Conservation (phyloP, 164 flowering plant genomes). For the Vitis rupestris region DNA sequence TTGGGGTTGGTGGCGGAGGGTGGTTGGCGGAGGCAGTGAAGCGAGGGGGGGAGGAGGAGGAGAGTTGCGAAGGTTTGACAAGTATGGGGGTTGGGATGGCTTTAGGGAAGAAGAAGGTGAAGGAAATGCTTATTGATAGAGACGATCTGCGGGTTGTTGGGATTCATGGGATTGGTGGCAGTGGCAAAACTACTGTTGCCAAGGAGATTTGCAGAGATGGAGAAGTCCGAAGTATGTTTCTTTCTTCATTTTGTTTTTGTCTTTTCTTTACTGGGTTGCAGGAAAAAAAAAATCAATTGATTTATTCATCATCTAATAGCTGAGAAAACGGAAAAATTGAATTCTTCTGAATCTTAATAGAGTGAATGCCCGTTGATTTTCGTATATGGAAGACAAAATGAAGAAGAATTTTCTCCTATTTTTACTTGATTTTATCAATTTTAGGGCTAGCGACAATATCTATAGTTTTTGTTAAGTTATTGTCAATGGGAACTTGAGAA, state of each 20-base stretch:
- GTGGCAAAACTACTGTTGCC: constrained; percentile 80
- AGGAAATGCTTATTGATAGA: constrained; percentile 53
- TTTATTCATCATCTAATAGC: too few relatives aligned
- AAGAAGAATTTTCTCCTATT: too few relatives aligned
- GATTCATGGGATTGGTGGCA: constrained; percentile 75
- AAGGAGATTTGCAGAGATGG: constrained; percentile 54
- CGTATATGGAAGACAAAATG: too few relatives aligned
- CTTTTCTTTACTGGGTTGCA: not conserved
- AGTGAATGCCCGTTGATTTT: too few relatives aligned
- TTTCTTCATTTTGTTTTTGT: not conserved
- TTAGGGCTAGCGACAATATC: too few relatives aligned
- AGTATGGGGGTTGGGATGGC: constrained; percentile 36
- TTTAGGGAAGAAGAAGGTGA: constrained; percentile 61
- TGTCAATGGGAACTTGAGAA: too few relatives aligned
- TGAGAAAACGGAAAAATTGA: too few relatives aligned
- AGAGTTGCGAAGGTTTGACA: constrained; percentile 9
- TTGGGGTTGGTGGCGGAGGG: constrained; percentile 35
- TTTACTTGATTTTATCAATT: too few relatives aligned
- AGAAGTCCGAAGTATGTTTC: constrained; percentile 47
- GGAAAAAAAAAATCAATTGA: too few relatives aligned
- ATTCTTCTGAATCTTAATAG: too few relatives aligned
- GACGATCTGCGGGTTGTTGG: constrained; percentile 47
- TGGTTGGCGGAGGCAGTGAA: constrained; percentile 38
- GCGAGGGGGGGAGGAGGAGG: constrained; percentile 41
- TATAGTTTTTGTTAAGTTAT: too few relatives aligned